Base-by-base conservation (phyloP, 495 filamentous ascomycete species). In the Aspergillus cavernicola region DNA sequence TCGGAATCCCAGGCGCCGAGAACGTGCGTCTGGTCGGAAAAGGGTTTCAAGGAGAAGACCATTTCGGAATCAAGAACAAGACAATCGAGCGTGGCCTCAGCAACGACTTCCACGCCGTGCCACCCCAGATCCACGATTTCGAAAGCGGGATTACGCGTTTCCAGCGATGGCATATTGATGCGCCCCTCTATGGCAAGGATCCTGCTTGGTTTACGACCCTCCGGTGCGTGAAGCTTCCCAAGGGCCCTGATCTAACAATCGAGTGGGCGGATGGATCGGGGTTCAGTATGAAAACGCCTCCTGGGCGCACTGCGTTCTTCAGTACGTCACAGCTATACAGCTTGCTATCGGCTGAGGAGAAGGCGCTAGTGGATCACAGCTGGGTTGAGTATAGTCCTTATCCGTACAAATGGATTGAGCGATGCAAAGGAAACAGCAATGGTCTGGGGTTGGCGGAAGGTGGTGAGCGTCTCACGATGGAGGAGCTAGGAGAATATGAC, bases 401-500 rank as follows among this genome's bases (percentile, higher is more conserved):
- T 23, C 36, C 48, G 22, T 51, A 40, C 16, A 40, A 51, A 13
- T 51, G 48, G 48, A 51, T 51, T 26, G 48, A 40, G 23, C 23
- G 37, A 1, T 33, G 48, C 35, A 51, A 51, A 23, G 48, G 37
- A 1, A 40, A 41, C 24, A 51, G 23, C n/a, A 51, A 18, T 13
- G 48, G 48, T 9, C 26, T 41, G 20, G 36, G 37, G 7, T 16
- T 41, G 7, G 36, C 36, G 10, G 48, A 51, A 29, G 48, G 36
- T 4, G 36, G 37, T 13, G 15, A 36, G 24, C 48, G 47, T 2
- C 29, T 51, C 10, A 40, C 24, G 9, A 32, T 51, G 20, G 48
- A 51, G 6, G 48, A 51, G 23, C 12, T 51, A n/a, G 48, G 48
- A 3, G 48, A 51, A 32, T 51, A 51, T 41, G 48, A 51, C 7